Percentiles rank a stretch among this genome's conserved stretches.
Conservation (phyloP, 805 yeast species). For the Millerozyma miso region DNA sequence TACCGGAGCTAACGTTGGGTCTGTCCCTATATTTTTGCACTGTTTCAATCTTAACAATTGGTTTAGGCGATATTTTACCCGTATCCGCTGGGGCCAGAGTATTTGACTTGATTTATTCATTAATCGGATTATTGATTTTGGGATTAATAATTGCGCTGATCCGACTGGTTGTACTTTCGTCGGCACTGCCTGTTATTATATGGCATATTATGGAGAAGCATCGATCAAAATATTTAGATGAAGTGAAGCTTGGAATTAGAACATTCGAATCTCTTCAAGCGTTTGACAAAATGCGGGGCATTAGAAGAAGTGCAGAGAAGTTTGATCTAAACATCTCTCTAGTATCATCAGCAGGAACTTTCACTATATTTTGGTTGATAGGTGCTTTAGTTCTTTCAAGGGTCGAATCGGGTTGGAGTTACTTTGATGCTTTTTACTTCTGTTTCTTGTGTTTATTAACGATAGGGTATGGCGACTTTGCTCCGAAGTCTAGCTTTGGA, state of each 20-base stretch:
- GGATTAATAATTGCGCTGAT: constrained; percentile 74
- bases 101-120: constrained; percentile 57
- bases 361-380: constrained; percentile 60
- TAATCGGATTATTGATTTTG: constrained; percentile 65
- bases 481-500: constrained; percentile 63
- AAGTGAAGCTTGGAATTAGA: constrained; percentile 5
- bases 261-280: constrained; percentile 19
- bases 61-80: constrained; percentile 74
- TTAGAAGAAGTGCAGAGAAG: constrained; percentile 39
- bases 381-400: constrained; percentile 65
- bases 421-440: constrained; percentile 69
- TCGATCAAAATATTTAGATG: constrained; percentile 31
- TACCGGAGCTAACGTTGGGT: constrained; percentile 44
- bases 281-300: constrained; percentile 52
- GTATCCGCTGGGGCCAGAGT: constrained; percentile 49
- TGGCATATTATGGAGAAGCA: constrained; percentile 60
- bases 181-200: constrained; percentile 58
- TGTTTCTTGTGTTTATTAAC: constrained; percentile 72
- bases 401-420: constrained; percentile 62
- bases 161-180: constrained; percentile 56
- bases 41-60: constrained; percentile 74
- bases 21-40: constrained; percentile 69
- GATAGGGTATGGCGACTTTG: constrained; percentile 79
- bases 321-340: constrained; percentile 39
- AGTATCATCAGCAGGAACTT: constrained; percentile 36